phyloP scores from a whole-genome alignment of 1,284 basidiomycete species.

The Microbotryomycetes sp. region DNA sequence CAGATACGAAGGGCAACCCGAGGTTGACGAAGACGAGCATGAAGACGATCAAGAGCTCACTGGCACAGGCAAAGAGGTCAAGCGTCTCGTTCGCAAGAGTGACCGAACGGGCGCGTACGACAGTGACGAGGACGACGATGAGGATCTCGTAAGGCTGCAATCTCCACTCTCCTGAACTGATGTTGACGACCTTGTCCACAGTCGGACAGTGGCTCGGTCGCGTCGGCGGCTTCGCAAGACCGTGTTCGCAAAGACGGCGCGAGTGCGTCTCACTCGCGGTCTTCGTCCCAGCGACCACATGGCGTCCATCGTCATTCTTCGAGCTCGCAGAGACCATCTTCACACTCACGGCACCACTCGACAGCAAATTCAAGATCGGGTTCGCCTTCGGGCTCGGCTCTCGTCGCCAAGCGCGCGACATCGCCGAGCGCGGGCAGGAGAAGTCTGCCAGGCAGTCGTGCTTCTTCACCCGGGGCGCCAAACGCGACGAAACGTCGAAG shows the following conservation, averaged over 20 bases:
- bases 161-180: slow-evolving; percentile 59
- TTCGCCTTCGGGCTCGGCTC: slow-evolving; percentile 54
- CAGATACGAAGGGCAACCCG: slow-evolving; percentile 57
- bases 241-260: background rate
- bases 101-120: slow-evolving; percentile 43
- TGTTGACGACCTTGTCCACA: background rate
- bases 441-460: slow-evolving; percentile 10
- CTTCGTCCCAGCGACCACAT: background rate
- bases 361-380: slow-evolving; percentile 34
- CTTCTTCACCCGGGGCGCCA: slow-evolving; percentile 4
- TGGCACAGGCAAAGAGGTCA: slow-evolving; percentile 64
- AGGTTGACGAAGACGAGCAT: slow-evolving; percentile 65
- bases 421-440: slow-evolving; percentile 47
- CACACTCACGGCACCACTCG: slow-evolving; percentile 12
- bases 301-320: background rate
- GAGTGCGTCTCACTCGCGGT: background rate
- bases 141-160: slow-evolving; percentile 62
- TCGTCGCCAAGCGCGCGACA: slow-evolving; percentile 73
- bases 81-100: slow-evolving; percentile 63
- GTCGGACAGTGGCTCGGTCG: background rate
- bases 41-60: slow-evolving; percentile 51
- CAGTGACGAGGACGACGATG: slow-evolving; percentile 66
- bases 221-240: slow-evolving; percentile 4
- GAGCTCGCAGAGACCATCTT: background rate
- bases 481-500: slow-evolving; percentile 18